Evolutionary conservation across 2,329 filamentous ascomycete genomes (phyloP).

Genomic region (Fusarium xylarioides): DNA sequence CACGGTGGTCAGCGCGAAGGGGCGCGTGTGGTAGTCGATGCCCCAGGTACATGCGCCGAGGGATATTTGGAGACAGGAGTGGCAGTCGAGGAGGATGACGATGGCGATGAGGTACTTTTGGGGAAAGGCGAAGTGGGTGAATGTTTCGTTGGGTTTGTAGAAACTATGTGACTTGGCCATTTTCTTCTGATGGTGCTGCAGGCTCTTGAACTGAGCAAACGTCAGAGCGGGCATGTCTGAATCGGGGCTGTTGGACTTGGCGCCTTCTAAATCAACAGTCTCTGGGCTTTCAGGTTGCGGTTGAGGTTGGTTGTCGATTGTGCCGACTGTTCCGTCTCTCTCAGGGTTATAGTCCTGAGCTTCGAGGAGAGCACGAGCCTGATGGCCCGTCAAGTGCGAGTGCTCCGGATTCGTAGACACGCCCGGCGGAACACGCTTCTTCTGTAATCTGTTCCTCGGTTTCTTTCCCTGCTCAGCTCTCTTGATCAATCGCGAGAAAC

Average conservation of each 20-base stretch:
- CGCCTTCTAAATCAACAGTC: constrained; percentile 52
- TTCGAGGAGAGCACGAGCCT: constrained; percentile 32
- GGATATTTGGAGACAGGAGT: constrained; percentile 82
- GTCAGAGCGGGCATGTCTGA: constrained; percentile 70
- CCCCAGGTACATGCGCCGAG: constrained; percentile 82
- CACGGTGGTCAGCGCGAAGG: constrained; percentile 78
- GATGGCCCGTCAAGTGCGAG: constrained; percentile 30
- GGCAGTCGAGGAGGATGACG: constrained; percentile 80
- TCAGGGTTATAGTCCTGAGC: constrained; percentile 19
- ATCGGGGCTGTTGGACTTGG: constrained; percentile 49
- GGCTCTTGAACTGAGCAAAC: constrained; percentile 70
- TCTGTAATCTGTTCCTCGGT: constrained; percentile 34
- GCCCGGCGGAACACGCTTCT: constrained; percentile 26
- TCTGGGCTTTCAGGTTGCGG: constrained; percentile 54
- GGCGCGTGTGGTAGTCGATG: constrained; percentile 75
- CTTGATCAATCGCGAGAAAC: constrained; percentile 60
- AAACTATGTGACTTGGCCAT: constrained; percentile 86
- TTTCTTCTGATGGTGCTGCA: constrained; percentile 81
- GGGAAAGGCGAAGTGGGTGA: constrained; percentile 83
- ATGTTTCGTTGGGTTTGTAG: constrained; percentile 88
- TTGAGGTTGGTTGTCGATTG: constrained; percentile 42
- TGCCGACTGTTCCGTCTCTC: constrained; percentile 11
- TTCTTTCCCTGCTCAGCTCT: constrained; percentile 61
- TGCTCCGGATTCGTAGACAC: not conserved
- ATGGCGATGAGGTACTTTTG: constrained; percentile 77